phyloP scores from a whole-genome alignment of 164 flowering plant genomes.

The Chimonanthus salicifolius region DNA sequence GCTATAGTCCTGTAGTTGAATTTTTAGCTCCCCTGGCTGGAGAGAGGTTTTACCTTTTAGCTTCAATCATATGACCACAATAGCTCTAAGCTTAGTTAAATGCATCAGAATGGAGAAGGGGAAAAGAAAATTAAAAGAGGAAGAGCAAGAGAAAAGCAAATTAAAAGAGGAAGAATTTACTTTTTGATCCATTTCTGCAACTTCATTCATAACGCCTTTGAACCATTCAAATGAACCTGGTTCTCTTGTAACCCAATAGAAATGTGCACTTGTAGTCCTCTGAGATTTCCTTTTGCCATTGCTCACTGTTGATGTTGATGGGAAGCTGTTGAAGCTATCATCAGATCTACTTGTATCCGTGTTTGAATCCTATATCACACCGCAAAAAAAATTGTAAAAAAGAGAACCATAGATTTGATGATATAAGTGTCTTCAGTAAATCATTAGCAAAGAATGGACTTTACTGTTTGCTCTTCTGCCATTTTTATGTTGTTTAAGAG shows the following conservation, averaged over 20 bases:
- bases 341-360: conserved; percentile 66
- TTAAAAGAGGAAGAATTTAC: conserved; percentile 28
- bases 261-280: conserved; percentile 68
- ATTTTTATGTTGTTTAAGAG: conserved; percentile 57
- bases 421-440: background rate
- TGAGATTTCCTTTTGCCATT: conserved; percentile 44
- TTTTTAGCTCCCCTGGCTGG: background rate
- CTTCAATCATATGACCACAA: background rate
- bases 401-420: background rate
- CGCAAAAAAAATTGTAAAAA: background rate
- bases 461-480: conserved; percentile 56
- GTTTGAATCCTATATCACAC: conserved; percentile 50
- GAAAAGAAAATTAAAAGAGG: background rate
- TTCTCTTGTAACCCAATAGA: conserved; percentile 98
- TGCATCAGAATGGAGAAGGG: background rate
- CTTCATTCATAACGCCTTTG: conserved; percentile 93
- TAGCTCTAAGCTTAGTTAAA: background rate
- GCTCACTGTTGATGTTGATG: conserved; percentile 41
- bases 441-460: background rate
- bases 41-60: background rate
- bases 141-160: background rate
- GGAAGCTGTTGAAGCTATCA: conserved; percentile 53
- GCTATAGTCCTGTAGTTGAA: background rate
- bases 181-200: conserved; percentile 84
- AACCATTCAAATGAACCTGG: conserved; percentile 98